A percentile compares a stretch with the other conserved stretches of the same genome.
Evolutionary conservation across 169 alveolate species (phyloP).

Genomic region (Plasmodium falciparum): DNA sequence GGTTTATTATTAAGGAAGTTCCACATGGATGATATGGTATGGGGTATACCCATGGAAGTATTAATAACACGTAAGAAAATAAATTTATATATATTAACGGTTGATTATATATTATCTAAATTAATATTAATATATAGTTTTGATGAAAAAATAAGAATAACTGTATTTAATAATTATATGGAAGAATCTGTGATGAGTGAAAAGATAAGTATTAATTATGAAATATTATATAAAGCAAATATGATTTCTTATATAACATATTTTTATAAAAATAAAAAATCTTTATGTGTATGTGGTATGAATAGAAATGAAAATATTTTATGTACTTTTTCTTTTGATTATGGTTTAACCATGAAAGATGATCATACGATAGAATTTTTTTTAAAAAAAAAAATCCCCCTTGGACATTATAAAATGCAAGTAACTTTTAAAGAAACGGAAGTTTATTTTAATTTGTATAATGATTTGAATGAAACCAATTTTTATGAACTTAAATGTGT

Average conservation of each 20-base stretch:
- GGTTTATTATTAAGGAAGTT: constrained; percentile 22
- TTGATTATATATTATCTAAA: constrained; percentile 13
- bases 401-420: constrained; percentile 16
- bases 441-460: constrained; percentile 28
- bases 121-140: constrained; percentile 21
- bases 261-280: constrained; percentile 25
- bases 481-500: constrained; percentile 32
- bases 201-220: constrained; percentile 26
- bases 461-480: constrained; percentile 33
- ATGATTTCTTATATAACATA: constrained; percentile 15
- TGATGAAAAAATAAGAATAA: constrained; percentile 11
- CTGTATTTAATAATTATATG: constrained; percentile 40
- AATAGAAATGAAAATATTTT: constrained; percentile 26
- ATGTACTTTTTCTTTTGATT: constrained; percentile 51
- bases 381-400: constrained; percentile 23
- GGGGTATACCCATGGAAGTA: constrained; percentile 33
- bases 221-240: constrained; percentile 14
- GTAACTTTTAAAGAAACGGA: constrained; percentile 10
- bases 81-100: constrained; percentile 6
- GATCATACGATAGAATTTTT: constrained; percentile 27
- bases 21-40: not conserved
- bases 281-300: constrained; percentile 31
- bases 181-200: constrained; percentile 11
- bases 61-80: constrained; percentile 6
- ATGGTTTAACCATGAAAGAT: constrained; percentile 47